phyloP scores from a whole-genome alignment of 202 grass and related monocot species.

The Panicum hallii region DNA sequence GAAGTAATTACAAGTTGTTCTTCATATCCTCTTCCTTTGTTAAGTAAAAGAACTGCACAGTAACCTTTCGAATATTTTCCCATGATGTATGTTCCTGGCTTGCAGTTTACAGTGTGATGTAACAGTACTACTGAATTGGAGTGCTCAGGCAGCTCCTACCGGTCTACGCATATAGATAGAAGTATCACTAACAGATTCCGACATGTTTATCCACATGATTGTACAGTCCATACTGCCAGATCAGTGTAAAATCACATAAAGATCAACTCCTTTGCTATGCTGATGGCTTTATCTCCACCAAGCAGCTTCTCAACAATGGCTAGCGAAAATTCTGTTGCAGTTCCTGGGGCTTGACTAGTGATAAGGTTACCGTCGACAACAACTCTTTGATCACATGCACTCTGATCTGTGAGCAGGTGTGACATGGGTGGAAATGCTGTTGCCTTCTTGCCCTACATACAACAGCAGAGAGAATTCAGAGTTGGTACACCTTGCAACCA shows the following conservation, averaged over 20 bases:
- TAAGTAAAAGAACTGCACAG: neutral
- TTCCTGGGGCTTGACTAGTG: conserved; percentile 76
- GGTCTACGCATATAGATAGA: neutral
- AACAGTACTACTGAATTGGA: neutral
- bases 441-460: conserved; percentile 74
- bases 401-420: conserved; percentile 68
- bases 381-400: conserved; percentile 58
- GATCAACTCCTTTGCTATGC: conserved; percentile 53
- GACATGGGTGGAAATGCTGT: conserved; percentile 66
- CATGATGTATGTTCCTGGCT: neutral
- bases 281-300: conserved; percentile 57
- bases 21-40: neutral
- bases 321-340: conserved; percentile 60
- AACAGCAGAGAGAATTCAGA: conserved; percentile 10
- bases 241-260: conserved; percentile 43
- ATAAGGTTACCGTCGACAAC: conserved; percentile 76
- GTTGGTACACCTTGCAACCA: conserved; percentile 2
- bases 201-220: conserved; percentile 36
- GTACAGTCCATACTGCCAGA: neutral
- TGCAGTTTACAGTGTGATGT: conserved; percentile 27
- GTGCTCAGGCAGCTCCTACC: conserved; percentile 24
- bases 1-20: neutral
- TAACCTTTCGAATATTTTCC: neutral
- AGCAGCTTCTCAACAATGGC: conserved; percentile 79
- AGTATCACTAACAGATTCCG: neutral